Evolutionary conservation across 2,329 filamentous ascomycete species (phyloP).

Genomic region (Exophiala sp.): DNA sequence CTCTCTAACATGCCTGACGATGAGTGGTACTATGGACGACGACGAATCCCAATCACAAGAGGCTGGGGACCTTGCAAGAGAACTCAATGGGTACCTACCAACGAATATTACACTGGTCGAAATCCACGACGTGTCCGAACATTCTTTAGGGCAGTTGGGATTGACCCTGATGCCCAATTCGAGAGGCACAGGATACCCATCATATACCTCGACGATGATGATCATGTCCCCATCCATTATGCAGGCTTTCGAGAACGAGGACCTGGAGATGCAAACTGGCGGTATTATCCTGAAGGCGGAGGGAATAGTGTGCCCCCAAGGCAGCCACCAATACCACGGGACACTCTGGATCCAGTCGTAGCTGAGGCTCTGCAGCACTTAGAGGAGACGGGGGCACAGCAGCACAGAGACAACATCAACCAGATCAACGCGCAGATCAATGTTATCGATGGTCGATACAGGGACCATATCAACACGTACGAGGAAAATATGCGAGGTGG

Average conservation of each 20-base stretch:
- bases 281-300: not conserved
- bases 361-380: slow-evolving; percentile 10
- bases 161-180: slow-evolving; percentile 10
- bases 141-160: slow-evolving; percentile 5
- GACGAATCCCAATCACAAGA: slow-evolving; percentile 10
- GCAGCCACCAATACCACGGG: not conserved
- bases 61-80: slow-evolving; percentile 18
- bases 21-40: slow-evolving; percentile 8
- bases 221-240: not conserved
- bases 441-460: slow-evolving; percentile 1
- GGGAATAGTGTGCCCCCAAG: slow-evolving; percentile 4
- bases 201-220: not conserved
- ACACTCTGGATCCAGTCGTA: slow-evolving; percentile 2
- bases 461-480: not conserved
- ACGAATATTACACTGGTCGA: slow-evolving; percentile 10
- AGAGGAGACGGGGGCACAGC: slow-evolving; percentile 4
- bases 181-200: not conserved
- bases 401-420: slow-evolving; percentile 3
- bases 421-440: slow-evolving; percentile 2
- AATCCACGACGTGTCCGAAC: slow-evolving; percentile 7
- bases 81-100: slow-evolving; percentile 18
- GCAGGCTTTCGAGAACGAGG: slow-evolving; percentile 4
- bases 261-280: not conserved
- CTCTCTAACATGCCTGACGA: slow-evolving; percentile 4
- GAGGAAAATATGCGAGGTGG: not conserved